phyloP scores from a whole-genome alignment of 805 yeast genomes.

The Clavispora fructus region DNA sequence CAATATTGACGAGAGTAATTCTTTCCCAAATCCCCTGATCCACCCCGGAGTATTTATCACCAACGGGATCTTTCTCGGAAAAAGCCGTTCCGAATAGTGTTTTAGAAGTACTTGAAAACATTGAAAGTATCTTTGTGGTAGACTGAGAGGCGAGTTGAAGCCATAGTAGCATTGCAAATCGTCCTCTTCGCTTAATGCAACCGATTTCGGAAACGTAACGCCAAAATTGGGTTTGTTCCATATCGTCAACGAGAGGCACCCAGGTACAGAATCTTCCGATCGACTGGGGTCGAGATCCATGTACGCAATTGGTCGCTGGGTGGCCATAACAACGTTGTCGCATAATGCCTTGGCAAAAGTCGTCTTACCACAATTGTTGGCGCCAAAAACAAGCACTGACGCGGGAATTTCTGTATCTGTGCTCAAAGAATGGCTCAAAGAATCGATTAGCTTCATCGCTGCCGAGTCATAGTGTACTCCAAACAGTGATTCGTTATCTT shows the following conservation, averaged over 20 bases:
- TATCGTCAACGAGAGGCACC: conserved; percentile 54
- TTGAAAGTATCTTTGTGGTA: conserved; percentile 51
- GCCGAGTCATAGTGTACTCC: neutral
- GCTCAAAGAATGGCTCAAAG: conserved; percentile 2
- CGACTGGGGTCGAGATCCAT: conserved; percentile 90
- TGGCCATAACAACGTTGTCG: conserved; percentile 39
- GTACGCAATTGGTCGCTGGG: conserved; percentile 35
- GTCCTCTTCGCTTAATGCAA: conserved; percentile 7
- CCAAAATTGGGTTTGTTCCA: conserved; percentile 24
- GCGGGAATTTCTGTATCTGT: conserved; percentile 12
- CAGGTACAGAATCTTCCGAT: conserved; percentile 71
- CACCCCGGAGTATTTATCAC: conserved; percentile 85
- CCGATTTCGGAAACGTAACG: conserved; percentile 18
- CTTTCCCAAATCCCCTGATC: conserved; percentile 83
- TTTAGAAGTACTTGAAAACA: conserved; percentile 38
- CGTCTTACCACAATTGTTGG: conserved; percentile 80
- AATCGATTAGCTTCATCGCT: neutral
- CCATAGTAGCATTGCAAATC: conserved; percentile 47
- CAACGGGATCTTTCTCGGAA: conserved; percentile 31
- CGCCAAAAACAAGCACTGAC: conserved; percentile 47
- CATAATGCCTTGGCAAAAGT: conserved; percentile 54
- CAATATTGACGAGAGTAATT: conserved; percentile 49
- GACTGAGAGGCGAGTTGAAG: conserved; percentile 60
- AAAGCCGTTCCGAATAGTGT: conserved; percentile 17
- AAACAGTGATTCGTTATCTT: neutral